phyloP scores from a whole-genome alignment of 345 rosid species.

The Brassica carinata region DNA sequence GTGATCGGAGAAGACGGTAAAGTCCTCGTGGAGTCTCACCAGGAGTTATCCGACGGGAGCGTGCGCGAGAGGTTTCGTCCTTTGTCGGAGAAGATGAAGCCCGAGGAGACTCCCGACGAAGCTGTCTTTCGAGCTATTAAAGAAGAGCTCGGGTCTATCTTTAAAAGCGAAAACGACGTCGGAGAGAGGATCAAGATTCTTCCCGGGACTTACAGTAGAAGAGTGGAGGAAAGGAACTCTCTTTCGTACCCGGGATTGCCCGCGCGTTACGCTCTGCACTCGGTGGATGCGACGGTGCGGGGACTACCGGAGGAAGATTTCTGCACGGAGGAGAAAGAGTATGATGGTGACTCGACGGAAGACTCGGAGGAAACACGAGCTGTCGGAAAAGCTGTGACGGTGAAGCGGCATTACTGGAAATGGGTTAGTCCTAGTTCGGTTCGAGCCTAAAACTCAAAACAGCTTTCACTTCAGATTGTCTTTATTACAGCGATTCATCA shows the following conservation, averaged over 20 bases:
- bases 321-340: constrained; percentile 73
- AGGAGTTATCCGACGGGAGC: constrained; percentile 81
- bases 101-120: constrained; percentile 61
- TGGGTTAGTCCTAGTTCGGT: constrained; percentile 74
- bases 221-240: constrained; percentile 76
- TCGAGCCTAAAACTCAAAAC: constrained; percentile 36
- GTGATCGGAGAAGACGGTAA: constrained; percentile 46
- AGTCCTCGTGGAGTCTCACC: constrained; percentile 72
- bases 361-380: constrained; percentile 44
- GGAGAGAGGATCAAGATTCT: constrained; percentile 42
- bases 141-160: constrained; percentile 81
- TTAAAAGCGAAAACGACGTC: constrained; percentile 5
- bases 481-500: background rate
- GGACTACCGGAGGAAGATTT: constrained; percentile 89
- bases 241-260: constrained; percentile 83
- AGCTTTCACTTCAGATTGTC: background rate
- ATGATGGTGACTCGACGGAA: constrained; percentile 27
- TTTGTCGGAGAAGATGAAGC: constrained; percentile 91
- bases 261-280: constrained; percentile 69
- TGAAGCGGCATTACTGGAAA: constrained; percentile 81
- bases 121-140: constrained; percentile 70
- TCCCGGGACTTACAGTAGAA: constrained; percentile 59
- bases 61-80: constrained; percentile 67
- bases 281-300: constrained; percentile 69
- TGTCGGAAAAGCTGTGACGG: constrained; percentile 64